These are phyloP conservation scores for Hyaloscypha variabilis DNA, from an alignment of 495 filamentous ascomycete genomes.

Conservation along the genomic window DNA sequence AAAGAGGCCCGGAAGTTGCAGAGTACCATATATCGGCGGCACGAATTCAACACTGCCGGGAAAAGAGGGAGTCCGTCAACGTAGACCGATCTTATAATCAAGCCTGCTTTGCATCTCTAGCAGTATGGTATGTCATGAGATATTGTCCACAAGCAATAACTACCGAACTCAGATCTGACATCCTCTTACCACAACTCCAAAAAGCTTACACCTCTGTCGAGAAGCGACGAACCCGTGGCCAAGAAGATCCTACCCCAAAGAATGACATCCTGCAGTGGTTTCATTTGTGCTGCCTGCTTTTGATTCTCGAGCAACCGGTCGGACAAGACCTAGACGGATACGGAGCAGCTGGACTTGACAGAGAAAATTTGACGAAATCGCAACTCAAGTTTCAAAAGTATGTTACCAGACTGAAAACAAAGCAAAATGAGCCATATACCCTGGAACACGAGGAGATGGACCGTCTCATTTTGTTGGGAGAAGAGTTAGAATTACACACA, in stretches of 20 bases:
- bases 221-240: background rate
- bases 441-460: constrained; percentile 22
- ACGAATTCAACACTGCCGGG: background rate
- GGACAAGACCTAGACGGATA: background rate
- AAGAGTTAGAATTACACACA: constrained; percentile 9
- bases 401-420: constrained; percentile 12
- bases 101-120: constrained; percentile 14
- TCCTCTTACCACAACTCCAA: constrained; percentile 5
- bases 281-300: constrained; percentile 17
- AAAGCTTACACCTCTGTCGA: constrained; percentile 8
- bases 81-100: constrained; percentile 22
- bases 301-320: background rate
- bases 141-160: constrained; percentile 17
- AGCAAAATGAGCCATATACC: constrained; percentile 14
- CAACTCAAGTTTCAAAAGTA: constrained; percentile 12
- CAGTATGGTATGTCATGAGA: constrained; percentile 20
- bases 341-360: background rate
- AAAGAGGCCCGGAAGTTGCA: background rate
- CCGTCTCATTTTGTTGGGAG: constrained; percentile 14
- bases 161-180: constrained; percentile 1
- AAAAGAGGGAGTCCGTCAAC: background rate
- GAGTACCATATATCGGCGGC: background rate
- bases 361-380: background rate
- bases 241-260: constrained; percentile 21
- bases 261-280: constrained; percentile 22